Evolutionary conservation across 2,329 filamentous ascomycete genomes (phyloP).

Genomic region (Cercospora beticola): DNA sequence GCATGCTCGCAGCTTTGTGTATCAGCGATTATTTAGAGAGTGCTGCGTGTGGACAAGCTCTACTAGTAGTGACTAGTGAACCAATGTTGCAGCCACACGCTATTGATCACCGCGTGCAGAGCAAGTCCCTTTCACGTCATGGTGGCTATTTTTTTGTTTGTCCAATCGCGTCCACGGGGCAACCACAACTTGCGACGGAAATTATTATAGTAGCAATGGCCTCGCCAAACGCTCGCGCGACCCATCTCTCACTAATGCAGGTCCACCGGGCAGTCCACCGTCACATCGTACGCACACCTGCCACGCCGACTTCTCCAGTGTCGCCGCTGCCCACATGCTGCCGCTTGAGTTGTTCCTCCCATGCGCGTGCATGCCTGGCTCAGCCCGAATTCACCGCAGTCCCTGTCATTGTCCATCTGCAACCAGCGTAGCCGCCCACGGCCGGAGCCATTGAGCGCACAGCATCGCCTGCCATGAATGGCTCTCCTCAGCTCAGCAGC

Average conservation of each 20-base stretch:
- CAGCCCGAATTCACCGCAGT: slow-evolving; percentile 1
- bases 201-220: neutral
- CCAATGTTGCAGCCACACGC: neutral
- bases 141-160: neutral
- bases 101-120: neutral
- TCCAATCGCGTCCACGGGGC: slow-evolving; percentile 1
- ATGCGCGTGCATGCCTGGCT: neutral
- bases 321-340: neutral
- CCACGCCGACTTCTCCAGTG: neutral
- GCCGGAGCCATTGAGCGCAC: neutral
- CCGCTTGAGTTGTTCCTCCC: slow-evolving; percentile 1
- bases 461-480: slow-evolving; percentile 20
- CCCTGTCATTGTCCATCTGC: neutral
- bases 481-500: slow-evolving; percentile 11
- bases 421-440: neutral
- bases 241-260: neutral
- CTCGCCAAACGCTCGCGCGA: neutral
- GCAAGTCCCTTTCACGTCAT: slow-evolving; percentile 1
- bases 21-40: neutral
- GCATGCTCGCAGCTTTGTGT: neutral
- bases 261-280: neutral
- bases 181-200: neutral
- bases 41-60: neutral
- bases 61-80: neutral
- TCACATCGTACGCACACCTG: neutral